Evolutionary conservation across 768 basidiomycete species (phyloP).

Genomic region (Lactarius trivialis): DNA sequence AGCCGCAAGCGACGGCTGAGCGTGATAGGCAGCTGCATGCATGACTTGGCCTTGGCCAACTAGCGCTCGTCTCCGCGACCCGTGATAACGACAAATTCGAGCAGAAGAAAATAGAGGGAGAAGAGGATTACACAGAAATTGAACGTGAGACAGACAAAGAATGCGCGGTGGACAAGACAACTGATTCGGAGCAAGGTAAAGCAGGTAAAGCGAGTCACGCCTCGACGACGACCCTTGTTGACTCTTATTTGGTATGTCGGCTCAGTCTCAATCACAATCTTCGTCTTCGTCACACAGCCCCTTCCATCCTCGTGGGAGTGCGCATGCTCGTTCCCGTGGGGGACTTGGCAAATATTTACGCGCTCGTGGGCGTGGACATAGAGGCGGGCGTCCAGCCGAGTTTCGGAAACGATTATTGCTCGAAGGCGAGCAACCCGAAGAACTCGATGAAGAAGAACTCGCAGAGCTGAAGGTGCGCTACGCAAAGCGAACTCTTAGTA

Average conservation of each 20-base stretch:
- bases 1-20: slow-evolving; percentile 30
- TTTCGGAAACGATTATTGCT: slow-evolving; percentile 55
- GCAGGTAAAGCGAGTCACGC: background rate
- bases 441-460: slow-evolving; percentile 41
- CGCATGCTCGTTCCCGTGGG: slow-evolving; percentile 54
- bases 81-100: background rate
- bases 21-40: slow-evolving; percentile 32
- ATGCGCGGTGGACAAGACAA: background rate
- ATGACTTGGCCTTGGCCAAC: slow-evolving; percentile 21
- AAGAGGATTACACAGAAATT: background rate
- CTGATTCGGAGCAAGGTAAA: background rate
- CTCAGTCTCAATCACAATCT: background rate
- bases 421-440: slow-evolving; percentile 46
- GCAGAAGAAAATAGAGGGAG: background rate
- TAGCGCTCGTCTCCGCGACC: slow-evolving; percentile 2
- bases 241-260: slow-evolving; percentile 3
- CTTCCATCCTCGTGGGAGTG: slow-evolving; percentile 30
- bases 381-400: slow-evolving; percentile 57
- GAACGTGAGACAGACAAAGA: background rate
- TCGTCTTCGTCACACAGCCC: background rate
- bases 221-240: slow-evolving; percentile 5
- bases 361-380: slow-evolving; percentile 57
- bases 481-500: slow-evolving; percentile 49
- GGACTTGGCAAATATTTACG: slow-evolving; percentile 71
- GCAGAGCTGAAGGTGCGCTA: slow-evolving; percentile 47